phyloP scores from a whole-genome alignment of 148 eudicot species.

The Amaranthus palmeri region DNA sequence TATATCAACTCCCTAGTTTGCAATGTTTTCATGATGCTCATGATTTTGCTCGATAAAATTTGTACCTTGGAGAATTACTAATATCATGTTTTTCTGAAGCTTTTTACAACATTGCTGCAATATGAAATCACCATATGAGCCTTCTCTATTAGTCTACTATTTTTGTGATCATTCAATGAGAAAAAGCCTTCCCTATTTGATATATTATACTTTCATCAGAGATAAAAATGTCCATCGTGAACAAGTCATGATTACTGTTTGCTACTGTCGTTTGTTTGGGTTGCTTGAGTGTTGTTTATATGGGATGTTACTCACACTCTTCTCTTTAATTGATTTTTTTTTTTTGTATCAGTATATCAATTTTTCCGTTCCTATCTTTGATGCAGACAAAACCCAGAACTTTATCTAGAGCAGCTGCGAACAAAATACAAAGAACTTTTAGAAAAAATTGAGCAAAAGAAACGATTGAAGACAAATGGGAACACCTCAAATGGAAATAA shows the following conservation, averaged over 20 bases:
- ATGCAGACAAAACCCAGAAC: constrained; percentile 83
- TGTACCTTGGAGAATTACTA: background rate
- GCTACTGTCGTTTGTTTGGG: background rate
- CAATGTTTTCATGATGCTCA: background rate
- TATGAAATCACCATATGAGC: too few relatives aligned
- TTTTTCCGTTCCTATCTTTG: constrained; percentile 1
- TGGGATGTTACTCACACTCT: background rate
- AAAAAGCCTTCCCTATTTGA: too few relatives aligned
- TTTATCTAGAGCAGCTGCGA: constrained; percentile 68
- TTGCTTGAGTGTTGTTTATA: background rate
- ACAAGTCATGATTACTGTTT: background rate
- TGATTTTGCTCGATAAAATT: background rate
- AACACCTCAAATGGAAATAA: constrained; percentile 66
- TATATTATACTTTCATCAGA: too few relatives aligned
- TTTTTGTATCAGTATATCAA: background rate
- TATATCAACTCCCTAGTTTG: background rate
- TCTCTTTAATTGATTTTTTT: background rate
- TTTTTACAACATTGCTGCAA: too few relatives aligned
- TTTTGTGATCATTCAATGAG: too few relatives aligned
- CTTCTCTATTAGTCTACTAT: too few relatives aligned
- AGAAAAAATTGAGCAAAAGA: constrained; percentile 88
- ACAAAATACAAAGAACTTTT: constrained; percentile 65
- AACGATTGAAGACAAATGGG: constrained; percentile 65
- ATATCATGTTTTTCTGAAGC: background rate
- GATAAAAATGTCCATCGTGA: background rate